Base-by-base conservation (phyloP, 2,329 filamentous ascomycete genomes). In the Paecilomyces dactylethromorphus region DNA sequence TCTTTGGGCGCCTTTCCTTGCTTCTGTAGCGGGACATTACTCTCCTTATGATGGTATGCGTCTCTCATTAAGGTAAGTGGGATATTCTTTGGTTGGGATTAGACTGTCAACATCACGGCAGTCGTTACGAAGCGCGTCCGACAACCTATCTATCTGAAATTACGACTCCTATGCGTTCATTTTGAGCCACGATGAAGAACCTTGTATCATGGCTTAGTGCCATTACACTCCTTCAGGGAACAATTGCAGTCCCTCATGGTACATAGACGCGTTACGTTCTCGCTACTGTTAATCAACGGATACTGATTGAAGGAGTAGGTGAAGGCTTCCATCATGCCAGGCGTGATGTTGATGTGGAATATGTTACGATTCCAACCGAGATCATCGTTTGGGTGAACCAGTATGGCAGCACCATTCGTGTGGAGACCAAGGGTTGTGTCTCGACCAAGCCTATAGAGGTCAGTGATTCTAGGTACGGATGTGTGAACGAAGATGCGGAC, bases 351-450 rank as follows among this genome's bases (percentile, higher is more conserved):
- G 50, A 12, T 24, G 22, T 52, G 50, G 26, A 52, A 26, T 52
- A 54, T 52, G 58, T 45, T 29, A 22, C 49, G 29, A 50, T 54
- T 24, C 55, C 58, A 56, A 60, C 56, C 60, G 53, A 57, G 45
- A 26, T 54, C 24, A 18, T 60, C 52, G 39, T 62, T 59, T 54
- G 59, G 53, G 52, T 59, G 24, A 56, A 61, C 32, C 31, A 59
- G 18, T 50, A 33, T 6, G 58, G 59, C 12, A 55, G 57, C 10
- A 61, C 59, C 18, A 26, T 61, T 29, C 53, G 50, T 26, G 39
- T 56, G 11, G 56, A 55, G 31, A 33, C 32, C 22, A 53, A 53
- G 26, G 54, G 50, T n/a, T 56, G 57, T 31, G 18, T 49, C 11
- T 15, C 33, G 5, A 31, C 35, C 11, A 51, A 26, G 3, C 55